Base-by-base conservation (phyloP, 306 rosid species). In the Luffa acutangula region DNA sequence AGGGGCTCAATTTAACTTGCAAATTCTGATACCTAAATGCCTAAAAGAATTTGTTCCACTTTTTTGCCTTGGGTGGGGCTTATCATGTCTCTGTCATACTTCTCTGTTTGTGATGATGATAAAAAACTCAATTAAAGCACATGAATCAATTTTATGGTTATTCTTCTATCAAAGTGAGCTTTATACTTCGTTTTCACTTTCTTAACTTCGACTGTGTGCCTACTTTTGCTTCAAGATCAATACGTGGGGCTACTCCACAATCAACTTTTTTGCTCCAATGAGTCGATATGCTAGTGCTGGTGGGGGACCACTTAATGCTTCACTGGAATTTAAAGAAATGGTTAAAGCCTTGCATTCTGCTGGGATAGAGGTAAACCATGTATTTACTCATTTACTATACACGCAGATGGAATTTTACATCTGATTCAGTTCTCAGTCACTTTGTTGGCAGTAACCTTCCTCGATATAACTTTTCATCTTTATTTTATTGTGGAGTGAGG, bases 231-330 rank as follows among this genome's bases (percentile, higher is more conserved):
- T 75, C 49, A 84, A 95, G 99, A 91, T 93, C 81, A 95, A 95
- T 86, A 92, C 97, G 20, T 95, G 99, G 99, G 98, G 99, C 77
- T 95, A 95, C 85, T 95, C 99, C 7, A 95, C 99, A 74, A 88
- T 91, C 81, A 95, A 95, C 86, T 95, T 95, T 86, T 95, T 95
- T 85, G 87, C 99, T 65, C 99, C 99, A 41, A 93, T 92, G 97
- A 92, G 93, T 84, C 97, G 99, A 84, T 95, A 95, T 86, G 93
- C 97, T 36, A 92, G 97, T 90, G 90, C 89, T 83, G 97, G 99
- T 65, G 97, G 97, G 80, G 97, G 98, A 80, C 88, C 99, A 43
- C 70, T 89, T 82, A 92, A 86, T 81, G 97, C 99, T 84, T 90
- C 97, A 41, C 83, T 42, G 79, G 99, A 93, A 87, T 91, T 95